Percentiles rank a stretch among this genome's conserved stretches.
Conservation (phyloP, 2,329 filamentous ascomycete species). For the Trichoderma sp. region DNA sequence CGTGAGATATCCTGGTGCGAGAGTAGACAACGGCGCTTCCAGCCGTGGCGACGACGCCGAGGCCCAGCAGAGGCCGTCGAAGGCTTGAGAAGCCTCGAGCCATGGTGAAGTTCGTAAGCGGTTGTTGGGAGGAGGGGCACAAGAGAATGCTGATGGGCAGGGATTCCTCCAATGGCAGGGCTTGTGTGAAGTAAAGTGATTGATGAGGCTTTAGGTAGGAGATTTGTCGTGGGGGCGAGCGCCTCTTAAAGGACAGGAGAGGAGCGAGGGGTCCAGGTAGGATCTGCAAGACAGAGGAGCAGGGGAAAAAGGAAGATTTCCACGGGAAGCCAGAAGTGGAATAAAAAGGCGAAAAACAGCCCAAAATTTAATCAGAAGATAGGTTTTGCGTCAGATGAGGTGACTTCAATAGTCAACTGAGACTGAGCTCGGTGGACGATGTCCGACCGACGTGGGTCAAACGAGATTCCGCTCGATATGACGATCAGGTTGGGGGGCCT, state of each 20-base stretch:
- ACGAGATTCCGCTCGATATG: constrained; percentile 13
- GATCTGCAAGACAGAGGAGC: neutral
- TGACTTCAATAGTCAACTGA: constrained; percentile 11
- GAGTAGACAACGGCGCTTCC: constrained; percentile 35
- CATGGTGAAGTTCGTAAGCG: constrained; percentile 28
- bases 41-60: constrained; percentile 32
- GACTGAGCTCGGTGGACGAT: constrained; percentile 17
- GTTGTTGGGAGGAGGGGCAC: neutral
- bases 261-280: neutral
- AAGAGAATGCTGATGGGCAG: neutral
- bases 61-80: constrained; percentile 36
- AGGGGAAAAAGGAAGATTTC: neutral
- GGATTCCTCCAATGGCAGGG: neutral
- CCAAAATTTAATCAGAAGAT: constrained; percentile 2
- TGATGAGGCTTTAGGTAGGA: neutral
- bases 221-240: neutral
- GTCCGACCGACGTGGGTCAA: constrained; percentile 17
- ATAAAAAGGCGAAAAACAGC: neutral
- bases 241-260: neutral
- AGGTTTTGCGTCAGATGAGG: constrained; percentile 15
- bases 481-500: constrained; percentile 12
- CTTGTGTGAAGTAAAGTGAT: neutral
- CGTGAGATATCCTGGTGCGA: constrained; percentile 31
- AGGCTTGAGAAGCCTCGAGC: constrained; percentile 36
- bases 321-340: constrained; percentile 11